Evolutionary conservation across 1,139 yeast genomes (phyloP).

Genomic region (Lodderomyces oxycetoniae): DNA sequence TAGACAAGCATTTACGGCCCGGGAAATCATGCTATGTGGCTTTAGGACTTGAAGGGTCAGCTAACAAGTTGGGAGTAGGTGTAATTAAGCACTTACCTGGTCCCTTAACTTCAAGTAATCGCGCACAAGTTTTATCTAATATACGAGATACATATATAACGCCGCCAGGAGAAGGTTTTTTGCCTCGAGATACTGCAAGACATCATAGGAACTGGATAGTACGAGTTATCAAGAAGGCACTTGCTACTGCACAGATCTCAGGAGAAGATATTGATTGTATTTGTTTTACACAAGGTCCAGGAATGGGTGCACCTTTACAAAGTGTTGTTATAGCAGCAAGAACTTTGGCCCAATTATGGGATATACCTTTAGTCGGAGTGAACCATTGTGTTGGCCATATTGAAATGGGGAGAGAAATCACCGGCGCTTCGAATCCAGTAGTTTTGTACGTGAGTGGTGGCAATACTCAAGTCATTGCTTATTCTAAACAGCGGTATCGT

Average conservation of each 20-base stretch:
- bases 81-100: slow-evolving; percentile 68
- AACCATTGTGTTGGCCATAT: slow-evolving; percentile 97
- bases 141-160: slow-evolving; percentile 91
- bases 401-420: slow-evolving; percentile 98
- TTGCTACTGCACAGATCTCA: slow-evolving; percentile 57
- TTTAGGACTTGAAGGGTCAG: slow-evolving; percentile 93
- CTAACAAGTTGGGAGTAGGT: slow-evolving; percentile 94
- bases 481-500: slow-evolving; percentile 85
- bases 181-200: slow-evolving; percentile 93
- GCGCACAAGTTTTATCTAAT: slow-evolving; percentile 76
- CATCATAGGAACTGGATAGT: slow-evolving; percentile 97
- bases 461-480: slow-evolving; percentile 96
- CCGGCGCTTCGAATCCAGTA: slow-evolving; percentile 93
- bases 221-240: slow-evolving; percentile 62
- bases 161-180: slow-evolving; percentile 97
- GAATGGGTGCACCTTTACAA: slow-evolving; percentile 98
- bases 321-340: slow-evolving; percentile 92
- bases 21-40: slow-evolving; percentile 60
- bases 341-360: slow-evolving; percentile 75
- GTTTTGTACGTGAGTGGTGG: slow-evolving; percentile 97
- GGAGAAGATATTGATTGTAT: slow-evolving; percentile 74
- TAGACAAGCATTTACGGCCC: slow-evolving; percentile 36
- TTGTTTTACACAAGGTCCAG: slow-evolving; percentile 97
- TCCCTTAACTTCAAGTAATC: slow-evolving; percentile 45
- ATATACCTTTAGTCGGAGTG: slow-evolving; percentile 84